Conservation (phyloP, 306 rosid genomes). For the Acacia crassicarpa region DNA sequence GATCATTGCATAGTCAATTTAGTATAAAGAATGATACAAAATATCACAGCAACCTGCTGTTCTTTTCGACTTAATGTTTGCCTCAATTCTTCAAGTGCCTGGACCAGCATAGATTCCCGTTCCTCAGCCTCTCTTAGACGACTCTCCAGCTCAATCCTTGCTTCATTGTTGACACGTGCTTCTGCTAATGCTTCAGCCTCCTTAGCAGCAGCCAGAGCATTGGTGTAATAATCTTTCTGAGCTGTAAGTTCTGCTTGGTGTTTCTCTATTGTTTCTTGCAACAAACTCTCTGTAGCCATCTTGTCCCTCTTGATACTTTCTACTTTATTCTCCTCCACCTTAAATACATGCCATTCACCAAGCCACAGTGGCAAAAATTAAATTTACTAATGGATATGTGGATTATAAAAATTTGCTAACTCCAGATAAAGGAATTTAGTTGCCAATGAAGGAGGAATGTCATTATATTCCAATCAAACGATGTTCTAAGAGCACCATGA, state of each 20-base stretch:
- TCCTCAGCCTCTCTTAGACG: slow-evolving; percentile 72
- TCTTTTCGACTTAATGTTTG: slow-evolving; percentile 93
- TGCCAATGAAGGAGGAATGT: background rate
- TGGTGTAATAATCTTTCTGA: slow-evolving; percentile 69
- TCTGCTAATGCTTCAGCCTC: slow-evolving; percentile 80
- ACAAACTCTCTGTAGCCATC: slow-evolving; percentile 70
- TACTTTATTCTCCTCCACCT: slow-evolving; percentile 85
- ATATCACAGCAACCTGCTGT: slow-evolving; percentile 76
- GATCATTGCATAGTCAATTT: slow-evolving; percentile 27
- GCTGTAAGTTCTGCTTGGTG: slow-evolving; percentile 69
- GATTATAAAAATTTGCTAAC: background rate
- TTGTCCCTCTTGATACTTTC: slow-evolving; percentile 84
- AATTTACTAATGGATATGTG: background rate
- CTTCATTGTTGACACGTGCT: slow-evolving; percentile 74
- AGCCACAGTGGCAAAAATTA: background rate
- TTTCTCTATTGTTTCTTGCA: slow-evolving; percentile 83
- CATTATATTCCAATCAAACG: background rate
- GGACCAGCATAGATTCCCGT: slow-evolving; percentile 93
- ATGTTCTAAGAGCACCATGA: background rate
- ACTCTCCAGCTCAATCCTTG: slow-evolving; percentile 72
- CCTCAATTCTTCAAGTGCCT: slow-evolving; percentile 91
- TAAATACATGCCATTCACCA: slow-evolving; percentile 23
- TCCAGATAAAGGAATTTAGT: background rate
- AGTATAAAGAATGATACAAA: slow-evolving; percentile 24
- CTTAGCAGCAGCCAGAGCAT: slow-evolving; percentile 78